Evolutionary conservation across 2,329 filamentous ascomycete species (phyloP).

Genomic region (Arthroderma sp.): DNA sequence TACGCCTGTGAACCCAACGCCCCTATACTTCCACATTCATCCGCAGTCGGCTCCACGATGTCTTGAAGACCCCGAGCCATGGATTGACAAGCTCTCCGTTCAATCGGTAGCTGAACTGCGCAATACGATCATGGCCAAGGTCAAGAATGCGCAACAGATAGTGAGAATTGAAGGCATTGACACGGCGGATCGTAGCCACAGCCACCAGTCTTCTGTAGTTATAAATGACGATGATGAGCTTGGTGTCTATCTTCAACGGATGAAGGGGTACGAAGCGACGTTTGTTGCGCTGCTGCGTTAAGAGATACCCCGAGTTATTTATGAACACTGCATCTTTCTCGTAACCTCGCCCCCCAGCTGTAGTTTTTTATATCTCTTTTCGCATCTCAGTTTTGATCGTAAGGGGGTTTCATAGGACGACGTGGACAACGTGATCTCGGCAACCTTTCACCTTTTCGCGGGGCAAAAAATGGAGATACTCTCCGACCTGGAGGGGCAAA

Average conservation of each 20-base stretch:
- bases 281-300: constrained; percentile 34
- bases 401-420: not conserved
- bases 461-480: not conserved
- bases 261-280: constrained; percentile 44
- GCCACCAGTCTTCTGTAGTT: constrained; percentile 32
- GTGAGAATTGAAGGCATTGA: constrained; percentile 55
- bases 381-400: not conserved
- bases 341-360: not conserved
- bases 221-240: constrained; percentile 63
- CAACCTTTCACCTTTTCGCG: not conserved
- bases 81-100: constrained; percentile 52
- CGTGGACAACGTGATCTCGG: not conserved
- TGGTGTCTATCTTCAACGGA: constrained; percentile 56
- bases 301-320: not conserved
- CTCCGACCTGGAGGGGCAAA: too few relatives aligned
- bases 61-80: constrained; percentile 38
- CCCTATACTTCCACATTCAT: constrained; percentile 59
- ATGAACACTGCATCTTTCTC: not conserved
- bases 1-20: constrained; percentile 33
- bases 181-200: constrained; percentile 43
- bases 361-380: not conserved
- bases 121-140: constrained; percentile 49
- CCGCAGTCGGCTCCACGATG: constrained; percentile 44
- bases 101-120: constrained; percentile 51
- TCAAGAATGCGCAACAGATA: constrained; percentile 45